phyloP scores from a whole-genome alignment of 176 grass and related monocot genomes.

The Rhynchospora pubera region DNA sequence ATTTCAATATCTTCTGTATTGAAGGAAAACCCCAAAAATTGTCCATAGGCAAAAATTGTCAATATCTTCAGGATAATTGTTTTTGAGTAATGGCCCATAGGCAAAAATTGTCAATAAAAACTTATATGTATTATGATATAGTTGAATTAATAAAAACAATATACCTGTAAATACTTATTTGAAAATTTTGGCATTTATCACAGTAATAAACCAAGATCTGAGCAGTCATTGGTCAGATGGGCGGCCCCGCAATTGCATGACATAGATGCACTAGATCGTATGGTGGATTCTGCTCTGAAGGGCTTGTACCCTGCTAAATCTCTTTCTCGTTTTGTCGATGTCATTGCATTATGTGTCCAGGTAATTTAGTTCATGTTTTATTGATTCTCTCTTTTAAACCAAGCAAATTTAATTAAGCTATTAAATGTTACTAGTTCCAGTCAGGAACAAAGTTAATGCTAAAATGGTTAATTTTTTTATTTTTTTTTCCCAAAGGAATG shows the following conservation, averaged over 20 bases:
- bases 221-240: slow-evolving; percentile 78
- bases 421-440: not conserved
- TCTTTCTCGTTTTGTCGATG: slow-evolving; percentile 71
- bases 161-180: not conserved
- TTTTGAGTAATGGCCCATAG: no score
- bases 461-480: not conserved
- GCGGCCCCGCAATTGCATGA: slow-evolving; percentile 76
- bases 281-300: slow-evolving; percentile 73
- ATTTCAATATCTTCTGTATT: not conserved
- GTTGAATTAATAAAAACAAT: not conserved
- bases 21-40: not conserved
- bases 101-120: not conserved
- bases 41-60: no score
- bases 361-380: slow-evolving; percentile 27
- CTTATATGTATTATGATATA: not conserved
- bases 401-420: slow-evolving; percentile 3
- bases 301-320: slow-evolving; percentile 82
- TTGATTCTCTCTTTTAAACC: not conserved
- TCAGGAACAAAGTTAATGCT: not conserved
- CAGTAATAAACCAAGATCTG: slow-evolving; percentile 46
- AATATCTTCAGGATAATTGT: no score
- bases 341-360: slow-evolving; percentile 70
- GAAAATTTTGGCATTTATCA: slow-evolving; percentile 1
- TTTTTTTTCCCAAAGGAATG: not conserved
- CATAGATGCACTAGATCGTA: slow-evolving; percentile 65